A percentile compares a stretch with the other conserved stretches of the same genome.
Conservation (phyloP, 331 rosid genomes). For the Ulmus americana region DNA sequence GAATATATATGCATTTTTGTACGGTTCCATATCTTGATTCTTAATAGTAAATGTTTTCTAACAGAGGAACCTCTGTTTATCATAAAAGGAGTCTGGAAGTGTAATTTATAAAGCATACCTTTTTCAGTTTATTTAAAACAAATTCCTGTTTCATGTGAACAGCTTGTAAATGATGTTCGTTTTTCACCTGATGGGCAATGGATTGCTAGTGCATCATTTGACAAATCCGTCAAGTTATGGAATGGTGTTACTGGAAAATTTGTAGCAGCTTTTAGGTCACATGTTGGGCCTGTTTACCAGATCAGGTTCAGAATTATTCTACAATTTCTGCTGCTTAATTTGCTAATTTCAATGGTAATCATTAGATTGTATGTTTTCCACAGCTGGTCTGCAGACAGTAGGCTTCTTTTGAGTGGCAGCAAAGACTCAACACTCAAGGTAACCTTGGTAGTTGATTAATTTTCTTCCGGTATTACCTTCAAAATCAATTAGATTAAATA, state of each 20-base stretch:
- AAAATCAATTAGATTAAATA: no score
- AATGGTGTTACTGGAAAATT: slow-evolving; percentile 80
- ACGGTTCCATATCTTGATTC: background rate
- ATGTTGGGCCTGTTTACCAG: slow-evolving; percentile 93
- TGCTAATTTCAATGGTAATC: slow-evolving; percentile 16
- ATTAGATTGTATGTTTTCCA: slow-evolving; percentile 19
- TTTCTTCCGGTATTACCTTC: no score
- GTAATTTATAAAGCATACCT: background rate
- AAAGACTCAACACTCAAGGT: slow-evolving; percentile 93
- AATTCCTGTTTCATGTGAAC: slow-evolving; percentile 21
- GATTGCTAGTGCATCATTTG: slow-evolving; percentile 95
- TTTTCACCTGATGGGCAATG: slow-evolving; percentile 99
- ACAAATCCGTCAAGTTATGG: slow-evolving; percentile 90
- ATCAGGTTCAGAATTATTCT: slow-evolving; percentile 49
- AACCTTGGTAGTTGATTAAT: background rate
- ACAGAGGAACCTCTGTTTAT: background rate
- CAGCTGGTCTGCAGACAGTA: slow-evolving; percentile 98
- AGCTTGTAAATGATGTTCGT: slow-evolving; percentile 87
- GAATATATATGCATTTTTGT: background rate
- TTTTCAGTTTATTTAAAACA: slow-evolving; percentile 9
- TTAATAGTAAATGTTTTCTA: background rate
- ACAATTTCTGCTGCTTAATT: slow-evolving; percentile 5
- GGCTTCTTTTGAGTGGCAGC: slow-evolving; percentile 92
- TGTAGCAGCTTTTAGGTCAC: slow-evolving; percentile 78
- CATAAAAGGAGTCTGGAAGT: background rate